A percentile compares a stretch with the other conserved stretches of the same genome.
These are phyloP conservation scores for Tephrocybe sp. DNA, from an alignment of 768 basidiomycete genomes.

Conservation along the genomic window DNA sequence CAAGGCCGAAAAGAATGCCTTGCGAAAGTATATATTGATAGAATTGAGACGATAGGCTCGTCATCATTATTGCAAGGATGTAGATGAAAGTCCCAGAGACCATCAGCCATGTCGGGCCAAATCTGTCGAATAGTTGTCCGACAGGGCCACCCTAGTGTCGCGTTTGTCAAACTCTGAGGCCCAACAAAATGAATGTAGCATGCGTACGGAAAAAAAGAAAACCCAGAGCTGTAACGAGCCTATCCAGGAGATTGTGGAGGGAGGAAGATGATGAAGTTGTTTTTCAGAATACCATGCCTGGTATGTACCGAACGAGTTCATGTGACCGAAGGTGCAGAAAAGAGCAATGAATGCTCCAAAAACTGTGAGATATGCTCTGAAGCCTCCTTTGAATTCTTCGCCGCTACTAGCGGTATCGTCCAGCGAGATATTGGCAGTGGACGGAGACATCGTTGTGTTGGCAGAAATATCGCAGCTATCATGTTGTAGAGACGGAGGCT, in stretches of 20 bases:
- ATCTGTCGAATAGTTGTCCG: slow-evolving; percentile 57
- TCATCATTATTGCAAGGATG: slow-evolving; percentile 53
- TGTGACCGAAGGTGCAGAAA: slow-evolving; percentile 69
- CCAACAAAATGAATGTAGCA: background rate
- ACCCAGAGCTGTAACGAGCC: slow-evolving; percentile 67
- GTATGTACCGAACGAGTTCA: slow-evolving; percentile 72
- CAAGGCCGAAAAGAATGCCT: slow-evolving; percentile 63
- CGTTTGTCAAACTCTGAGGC: slow-evolving; percentile 1
- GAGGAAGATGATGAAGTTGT: slow-evolving; percentile 47
- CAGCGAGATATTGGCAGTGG: slow-evolving; percentile 2
- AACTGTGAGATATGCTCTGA: slow-evolving; percentile 46
- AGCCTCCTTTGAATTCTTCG: slow-evolving; percentile 27
- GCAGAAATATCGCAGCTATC: background rate
- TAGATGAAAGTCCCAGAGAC: slow-evolving; percentile 47
- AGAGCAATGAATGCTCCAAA: slow-evolving; percentile 64
- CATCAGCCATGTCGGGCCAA: slow-evolving; percentile 57
- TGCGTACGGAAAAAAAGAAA: slow-evolving; percentile 65
- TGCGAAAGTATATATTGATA: slow-evolving; percentile 63
- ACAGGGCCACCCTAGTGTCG: slow-evolving; percentile 53
- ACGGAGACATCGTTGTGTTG: slow-evolving; percentile 8
- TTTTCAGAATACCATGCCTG: slow-evolving; percentile 65
- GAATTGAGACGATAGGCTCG: slow-evolving; percentile 54
- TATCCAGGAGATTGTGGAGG: slow-evolving; percentile 68
- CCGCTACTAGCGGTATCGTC: slow-evolving; percentile 3
- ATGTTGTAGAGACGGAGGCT: slow-evolving; percentile 5